Conservation (phyloP, 148 eudicot species). For the Polygonum maritimum region DNA sequence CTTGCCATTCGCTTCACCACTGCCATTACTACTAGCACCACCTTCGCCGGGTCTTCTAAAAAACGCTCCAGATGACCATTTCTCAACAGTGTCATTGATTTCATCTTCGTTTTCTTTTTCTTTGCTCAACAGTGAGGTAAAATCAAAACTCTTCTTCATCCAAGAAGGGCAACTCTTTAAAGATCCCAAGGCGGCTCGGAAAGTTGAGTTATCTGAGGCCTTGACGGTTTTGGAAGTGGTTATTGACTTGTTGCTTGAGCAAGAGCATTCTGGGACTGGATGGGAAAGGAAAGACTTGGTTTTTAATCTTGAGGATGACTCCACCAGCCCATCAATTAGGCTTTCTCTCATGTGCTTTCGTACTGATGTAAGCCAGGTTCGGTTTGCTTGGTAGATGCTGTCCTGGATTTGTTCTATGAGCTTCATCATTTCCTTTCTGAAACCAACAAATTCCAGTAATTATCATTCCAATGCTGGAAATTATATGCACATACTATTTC, state of each 20-base stretch:
- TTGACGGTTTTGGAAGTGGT: conserved; percentile 18
- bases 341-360: conserved; percentile 53
- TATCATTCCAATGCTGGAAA: background rate
- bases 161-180: conserved; percentile 54
- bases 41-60: conserved; percentile 34
- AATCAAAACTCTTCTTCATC: conserved; percentile 23
- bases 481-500: no score
- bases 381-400: conserved; percentile 60
- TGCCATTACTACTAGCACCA: conserved; percentile 26
- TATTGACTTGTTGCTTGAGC: conserved; percentile 23
- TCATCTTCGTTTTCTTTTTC: conserved; percentile 60
- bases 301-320: conserved; percentile 35
- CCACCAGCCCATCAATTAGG: conserved; percentile 36
- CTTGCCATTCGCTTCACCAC: conserved; percentile 28
- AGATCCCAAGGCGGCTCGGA: conserved; percentile 30
- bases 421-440: conserved; percentile 52
- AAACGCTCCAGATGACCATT: conserved; percentile 31
- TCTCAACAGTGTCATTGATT: conserved; percentile 34
- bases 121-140: conserved; percentile 11
- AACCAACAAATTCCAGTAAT: background rate
- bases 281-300: conserved; percentile 62
- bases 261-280: conserved; percentile 78
- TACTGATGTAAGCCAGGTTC: conserved; percentile 70
- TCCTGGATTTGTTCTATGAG: conserved; percentile 55
- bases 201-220: conserved; percentile 17